phyloP scores from a whole-genome alignment of 768 basidiomycete genomes.

The Suillus variegatus region DNA sequence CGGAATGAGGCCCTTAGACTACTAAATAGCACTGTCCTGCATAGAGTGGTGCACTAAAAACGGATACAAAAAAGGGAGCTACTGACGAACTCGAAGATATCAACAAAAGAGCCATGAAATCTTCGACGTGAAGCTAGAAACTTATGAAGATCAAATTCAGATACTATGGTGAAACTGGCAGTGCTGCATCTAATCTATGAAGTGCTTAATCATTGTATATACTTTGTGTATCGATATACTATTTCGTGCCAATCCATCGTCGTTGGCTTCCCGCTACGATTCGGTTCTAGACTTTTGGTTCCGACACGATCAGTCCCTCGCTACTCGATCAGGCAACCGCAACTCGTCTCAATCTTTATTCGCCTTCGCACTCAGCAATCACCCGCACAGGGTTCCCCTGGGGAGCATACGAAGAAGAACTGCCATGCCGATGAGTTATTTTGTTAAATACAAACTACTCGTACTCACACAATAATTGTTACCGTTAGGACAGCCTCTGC shows the following conservation, averaged over 20 bases:
- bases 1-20: no score
- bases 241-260: not conserved
- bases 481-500: not conserved
- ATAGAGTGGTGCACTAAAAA: no score
- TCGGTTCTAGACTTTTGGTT: not conserved
- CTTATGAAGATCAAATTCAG: not conserved
- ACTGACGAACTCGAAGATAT: not conserved
- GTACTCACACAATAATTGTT: not conserved
- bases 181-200: not conserved
- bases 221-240: not conserved
- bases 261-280: not conserved
- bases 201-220: not conserved
- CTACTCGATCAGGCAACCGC: not conserved
- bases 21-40: no score
- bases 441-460: not conserved
- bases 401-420: not conserved
- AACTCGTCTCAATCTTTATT: not conserved
- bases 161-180: not conserved
- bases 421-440: not conserved
- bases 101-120: not conserved
- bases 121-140: not conserved
- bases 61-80: not conserved
- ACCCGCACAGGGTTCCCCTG: not conserved
- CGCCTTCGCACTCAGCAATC: not conserved
- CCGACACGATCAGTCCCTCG: not conserved